Percentiles rank a stretch among this genome's conserved stretches.
These are phyloP conservation scores for Sporothrix euskadiensis DNA, from an alignment of 2,329 filamentous ascomycete genomes.

Conservation along the genomic window DNA sequence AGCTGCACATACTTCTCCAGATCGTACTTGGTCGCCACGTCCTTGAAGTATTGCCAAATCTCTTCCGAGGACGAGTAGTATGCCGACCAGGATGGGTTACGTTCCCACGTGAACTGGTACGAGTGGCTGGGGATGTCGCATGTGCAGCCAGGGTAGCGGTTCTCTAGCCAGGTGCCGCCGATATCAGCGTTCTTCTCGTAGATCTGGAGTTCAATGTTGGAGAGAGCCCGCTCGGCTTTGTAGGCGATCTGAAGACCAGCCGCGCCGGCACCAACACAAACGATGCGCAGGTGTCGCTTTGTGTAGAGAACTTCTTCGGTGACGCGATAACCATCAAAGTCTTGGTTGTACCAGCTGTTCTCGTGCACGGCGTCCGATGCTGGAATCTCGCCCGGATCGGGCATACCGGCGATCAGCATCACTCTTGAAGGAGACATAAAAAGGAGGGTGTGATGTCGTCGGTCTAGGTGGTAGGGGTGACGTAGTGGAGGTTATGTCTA, in stretches of 20 bases:
- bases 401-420: constrained; percentile 10
- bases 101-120: constrained; percentile 62
- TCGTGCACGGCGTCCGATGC: constrained; percentile 9
- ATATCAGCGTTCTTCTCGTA: constrained; percentile 59
- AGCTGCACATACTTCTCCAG: constrained; percentile 48
- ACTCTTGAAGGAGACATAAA: not conserved
- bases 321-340: constrained; percentile 17
- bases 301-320: constrained; percentile 21
- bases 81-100: constrained; percentile 40
- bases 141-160: constrained; percentile 58
- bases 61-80: constrained; percentile 36
- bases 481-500: not conserved
- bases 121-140: constrained; percentile 61
- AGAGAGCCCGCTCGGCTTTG: constrained; percentile 24
- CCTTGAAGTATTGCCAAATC: constrained; percentile 39
- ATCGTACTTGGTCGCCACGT: constrained; percentile 38
- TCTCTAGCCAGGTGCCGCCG: constrained; percentile 61
- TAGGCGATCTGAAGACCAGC: constrained; percentile 26
- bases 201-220: constrained; percentile 53
- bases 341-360: constrained; percentile 24
- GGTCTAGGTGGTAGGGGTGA: not conserved
- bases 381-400: not conserved
- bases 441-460: not conserved
- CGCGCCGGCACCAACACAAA: constrained; percentile 37
- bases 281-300: constrained; percentile 31